These are phyloP conservation scores for Ceratorhiza oryzae-sativae DNA, from an alignment of 1,284 basidiomycete species.

Conservation along the genomic window DNA sequence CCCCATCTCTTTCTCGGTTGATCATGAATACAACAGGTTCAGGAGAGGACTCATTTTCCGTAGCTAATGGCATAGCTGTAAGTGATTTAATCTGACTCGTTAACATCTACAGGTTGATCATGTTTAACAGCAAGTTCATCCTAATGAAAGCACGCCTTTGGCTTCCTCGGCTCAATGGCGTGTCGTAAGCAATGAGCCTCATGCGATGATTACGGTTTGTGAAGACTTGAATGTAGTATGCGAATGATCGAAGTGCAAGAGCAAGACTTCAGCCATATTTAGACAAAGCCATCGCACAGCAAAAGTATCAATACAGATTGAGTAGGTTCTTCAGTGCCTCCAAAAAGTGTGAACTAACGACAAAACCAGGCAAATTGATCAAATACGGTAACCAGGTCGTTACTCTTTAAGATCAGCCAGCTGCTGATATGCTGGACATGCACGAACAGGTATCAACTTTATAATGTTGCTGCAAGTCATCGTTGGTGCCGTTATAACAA, in stretches of 20 bases:
- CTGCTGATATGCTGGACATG: not conserved
- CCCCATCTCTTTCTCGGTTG: not conserved
- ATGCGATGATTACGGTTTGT: not conserved
- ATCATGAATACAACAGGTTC: slow-evolving; percentile 1
- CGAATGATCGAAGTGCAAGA: slow-evolving; percentile 24
- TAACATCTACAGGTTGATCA: too few relatives aligned
- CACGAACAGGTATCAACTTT: slow-evolving; percentile 26
- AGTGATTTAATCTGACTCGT: not conserved
- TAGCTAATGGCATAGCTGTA: slow-evolving; percentile 9
- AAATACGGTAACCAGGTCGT: slow-evolving; percentile 3
- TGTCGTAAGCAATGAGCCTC: not conserved
- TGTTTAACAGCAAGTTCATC: not conserved
- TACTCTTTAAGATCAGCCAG: not conserved
- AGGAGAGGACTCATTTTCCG: not conserved
- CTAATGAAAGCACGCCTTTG: not conserved
- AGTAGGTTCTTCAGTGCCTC: not conserved
- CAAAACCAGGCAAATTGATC: slow-evolving; percentile 20
- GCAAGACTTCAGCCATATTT: slow-evolving; percentile 30
- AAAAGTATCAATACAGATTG: slow-evolving; percentile 30
- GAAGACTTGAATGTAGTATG: not conserved
- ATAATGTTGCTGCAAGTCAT: slow-evolving; percentile 23
- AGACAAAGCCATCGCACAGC: slow-evolving; percentile 21
- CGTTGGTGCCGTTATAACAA: slow-evolving; percentile 17
- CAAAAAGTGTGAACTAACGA: too few relatives aligned
- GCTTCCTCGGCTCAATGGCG: not conserved